A percentile compares a stretch with the other conserved stretches of the same genome.
Evolutionary conservation across 768 basidiomycete species (phyloP).

Genomic region (Hericium coralloides): DNA sequence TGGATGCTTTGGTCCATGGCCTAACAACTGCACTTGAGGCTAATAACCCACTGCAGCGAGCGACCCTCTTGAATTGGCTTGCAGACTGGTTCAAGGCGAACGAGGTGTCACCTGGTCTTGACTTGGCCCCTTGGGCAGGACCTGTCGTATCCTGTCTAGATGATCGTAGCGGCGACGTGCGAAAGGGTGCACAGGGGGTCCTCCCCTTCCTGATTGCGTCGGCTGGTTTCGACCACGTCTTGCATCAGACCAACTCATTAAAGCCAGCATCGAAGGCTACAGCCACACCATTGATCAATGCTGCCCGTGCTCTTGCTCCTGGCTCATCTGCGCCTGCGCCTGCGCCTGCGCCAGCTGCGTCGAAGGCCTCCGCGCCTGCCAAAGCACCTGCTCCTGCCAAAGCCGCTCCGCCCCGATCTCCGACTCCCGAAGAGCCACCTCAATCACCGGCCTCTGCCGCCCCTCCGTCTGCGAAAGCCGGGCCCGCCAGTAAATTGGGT

Average conservation of each 20-base stretch:
- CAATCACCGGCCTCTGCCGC: slow-evolving; percentile 33
- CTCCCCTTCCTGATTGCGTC: slow-evolving; percentile 66
- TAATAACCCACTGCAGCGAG: slow-evolving; percentile 80
- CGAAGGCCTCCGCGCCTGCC: slow-evolving; percentile 6
- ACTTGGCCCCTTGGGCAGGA: slow-evolving; percentile 60
- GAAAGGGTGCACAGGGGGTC: slow-evolving; percentile 82
- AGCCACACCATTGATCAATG: slow-evolving; percentile 83
- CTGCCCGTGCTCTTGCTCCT: slow-evolving; percentile 40
- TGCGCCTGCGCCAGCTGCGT: slow-evolving; percentile 14
- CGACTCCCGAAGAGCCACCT: slow-evolving; percentile 25
- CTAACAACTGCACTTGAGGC: slow-evolving; percentile 77
- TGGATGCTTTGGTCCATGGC: slow-evolving; percentile 76
- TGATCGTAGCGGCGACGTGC: slow-evolving; percentile 84
- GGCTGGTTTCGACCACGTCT: slow-evolving; percentile 76
- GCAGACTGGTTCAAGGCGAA: slow-evolving; percentile 70
- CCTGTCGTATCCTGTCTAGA: slow-evolving; percentile 74
- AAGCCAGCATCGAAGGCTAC: slow-evolving; percentile 87
- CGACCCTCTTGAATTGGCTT: slow-evolving; percentile 72
- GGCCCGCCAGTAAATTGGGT: slow-evolving; percentile 37
- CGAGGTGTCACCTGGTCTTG: slow-evolving; percentile 42
- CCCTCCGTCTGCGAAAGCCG: slow-evolving; percentile 28
- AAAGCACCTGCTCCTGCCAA: slow-evolving; percentile 13
- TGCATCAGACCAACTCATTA: slow-evolving; percentile 77
- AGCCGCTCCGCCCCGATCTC: slow-evolving; percentile 10
- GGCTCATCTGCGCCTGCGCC: slow-evolving; percentile 16